Conservation (phyloP, 805 yeast genomes). For the Tetrapisispora nanseiensis region DNA sequence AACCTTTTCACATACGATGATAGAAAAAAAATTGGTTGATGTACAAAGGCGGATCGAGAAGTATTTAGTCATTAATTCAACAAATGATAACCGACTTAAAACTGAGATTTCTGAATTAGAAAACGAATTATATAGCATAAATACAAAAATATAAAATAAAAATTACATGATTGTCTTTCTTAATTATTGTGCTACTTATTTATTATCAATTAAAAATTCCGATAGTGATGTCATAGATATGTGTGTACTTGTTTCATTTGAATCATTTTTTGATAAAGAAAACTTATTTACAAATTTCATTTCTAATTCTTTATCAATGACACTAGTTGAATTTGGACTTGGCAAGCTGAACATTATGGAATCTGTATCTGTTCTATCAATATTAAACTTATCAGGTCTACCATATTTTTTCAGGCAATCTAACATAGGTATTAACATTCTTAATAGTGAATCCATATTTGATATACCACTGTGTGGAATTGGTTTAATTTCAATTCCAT, state of each 20-base stretch:
- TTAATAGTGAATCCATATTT: conserved; percentile 57
- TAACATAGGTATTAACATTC: conserved; percentile 55
- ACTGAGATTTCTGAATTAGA: conserved; percentile 32
- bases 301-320: not conserved
- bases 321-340: conserved; percentile 36
- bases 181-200: not conserved
- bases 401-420: conserved; percentile 63
- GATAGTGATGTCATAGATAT: not conserved
- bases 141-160: not conserved
- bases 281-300: not conserved
- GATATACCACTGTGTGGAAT: conserved; percentile 57
- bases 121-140: conserved; percentile 14
- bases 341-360: conserved; percentile 66
- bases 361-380: conserved; percentile 40
- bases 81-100: conserved; percentile 21
- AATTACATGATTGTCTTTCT: too few relatives aligned
- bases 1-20: not conserved
- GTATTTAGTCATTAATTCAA: conserved; percentile 6
- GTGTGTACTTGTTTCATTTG: not conserved
- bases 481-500: conserved; percentile 45
- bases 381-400: conserved; percentile 52
- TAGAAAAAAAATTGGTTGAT: not conserved
- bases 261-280: not conserved
- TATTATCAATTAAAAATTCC: not conserved
- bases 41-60: conserved; percentile 9